Conservation (phyloP, 2,329 filamentous ascomycete genomes). For the Fusarium armeniacum region DNA sequence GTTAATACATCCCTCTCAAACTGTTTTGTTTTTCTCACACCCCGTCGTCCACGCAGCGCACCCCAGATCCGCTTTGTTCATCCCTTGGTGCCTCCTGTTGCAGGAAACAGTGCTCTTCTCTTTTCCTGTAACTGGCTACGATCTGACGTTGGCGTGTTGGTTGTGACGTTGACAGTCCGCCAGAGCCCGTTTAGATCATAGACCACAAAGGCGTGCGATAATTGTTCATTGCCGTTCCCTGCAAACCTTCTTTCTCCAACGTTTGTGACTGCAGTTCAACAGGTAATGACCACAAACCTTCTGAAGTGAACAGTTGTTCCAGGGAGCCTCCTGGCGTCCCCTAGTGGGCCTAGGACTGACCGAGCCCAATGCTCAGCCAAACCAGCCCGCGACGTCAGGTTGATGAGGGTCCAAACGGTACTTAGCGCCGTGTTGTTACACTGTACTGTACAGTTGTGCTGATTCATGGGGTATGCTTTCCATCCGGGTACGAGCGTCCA, state of each 20-base stretch:
- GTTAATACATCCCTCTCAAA: conserved; percentile 12
- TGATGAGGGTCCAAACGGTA: conserved; percentile 35
- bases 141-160: conserved; percentile 26
- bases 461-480: conserved; percentile 22
- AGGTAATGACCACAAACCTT: conserved; percentile 23
- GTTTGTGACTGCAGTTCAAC: conserved; percentile 12
- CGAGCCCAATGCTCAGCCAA: conserved; percentile 39
- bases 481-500: conserved; percentile 35
- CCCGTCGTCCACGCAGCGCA: conserved; percentile 13
- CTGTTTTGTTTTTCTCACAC: conserved; percentile 21
- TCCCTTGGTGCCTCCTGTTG: conserved; percentile 30
- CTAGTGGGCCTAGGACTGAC: conserved; percentile 36
- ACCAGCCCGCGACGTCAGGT: conserved; percentile 41
- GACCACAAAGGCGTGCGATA: conserved; percentile 10
- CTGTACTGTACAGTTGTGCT: conserved; percentile 35
- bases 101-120: conserved; percentile 28
- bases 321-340: conserved; percentile 34
- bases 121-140: conserved; percentile 26
- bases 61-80: conserved; percentile 24
- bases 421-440: conserved; percentile 41
- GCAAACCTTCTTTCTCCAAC: conserved; percentile 22
- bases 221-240: conserved; percentile 18
- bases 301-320: conserved; percentile 17
- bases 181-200: conserved; percentile 9
- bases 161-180: conserved; percentile 37